These are phyloP conservation scores for Saprolegnia diclina DNA, from an alignment of 352 stramenopile species.

Conservation along the genomic window DNA sequence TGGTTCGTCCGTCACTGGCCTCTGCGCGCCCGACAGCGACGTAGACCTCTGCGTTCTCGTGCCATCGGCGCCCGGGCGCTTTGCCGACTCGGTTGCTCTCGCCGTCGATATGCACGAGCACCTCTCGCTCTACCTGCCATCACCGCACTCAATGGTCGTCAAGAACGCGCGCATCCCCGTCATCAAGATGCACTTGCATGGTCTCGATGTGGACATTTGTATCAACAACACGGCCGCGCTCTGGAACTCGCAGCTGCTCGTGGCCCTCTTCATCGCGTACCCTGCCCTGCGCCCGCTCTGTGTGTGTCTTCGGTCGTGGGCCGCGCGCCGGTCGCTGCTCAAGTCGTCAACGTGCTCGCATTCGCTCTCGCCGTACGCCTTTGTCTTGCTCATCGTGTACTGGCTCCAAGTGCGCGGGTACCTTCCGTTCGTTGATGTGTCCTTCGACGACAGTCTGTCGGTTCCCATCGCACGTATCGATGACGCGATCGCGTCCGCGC, in stretches of 20 bases:
- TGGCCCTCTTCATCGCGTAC: conserved; percentile 32
- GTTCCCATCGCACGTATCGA: conserved; percentile 28
- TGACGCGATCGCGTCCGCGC: conserved; percentile 1
- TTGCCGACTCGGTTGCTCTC: conserved; percentile 44
- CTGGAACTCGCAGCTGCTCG: conserved; percentile 70
- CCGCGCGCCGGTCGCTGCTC: neutral
- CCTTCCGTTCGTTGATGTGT: conserved; percentile 40
- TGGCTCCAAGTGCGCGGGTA: conserved; percentile 52
- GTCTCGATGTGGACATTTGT: conserved; percentile 59
- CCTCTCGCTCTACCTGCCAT: conserved; percentile 48
- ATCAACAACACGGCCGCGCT: conserved; percentile 77
- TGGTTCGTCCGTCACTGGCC: conserved; percentile 52
- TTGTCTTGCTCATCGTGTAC: conserved; percentile 60
- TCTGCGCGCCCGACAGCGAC: conserved; percentile 37
- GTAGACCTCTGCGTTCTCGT: conserved; percentile 70
- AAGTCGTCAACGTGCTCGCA: neutral
- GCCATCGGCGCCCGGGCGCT: conserved; percentile 44
- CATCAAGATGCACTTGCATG: conserved; percentile 39
- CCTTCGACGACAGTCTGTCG: neutral
- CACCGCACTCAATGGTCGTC: conserved; percentile 33
- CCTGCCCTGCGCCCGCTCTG: conserved; percentile 1
- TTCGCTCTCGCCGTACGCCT: conserved; percentile 58
- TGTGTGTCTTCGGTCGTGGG: conserved; percentile 10
- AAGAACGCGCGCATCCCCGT: conserved; percentile 61
- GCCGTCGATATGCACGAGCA: conserved; percentile 64